Base-by-base conservation (phyloP, 306 rosid species). In the Hylodesmum podocarpum region DNA sequence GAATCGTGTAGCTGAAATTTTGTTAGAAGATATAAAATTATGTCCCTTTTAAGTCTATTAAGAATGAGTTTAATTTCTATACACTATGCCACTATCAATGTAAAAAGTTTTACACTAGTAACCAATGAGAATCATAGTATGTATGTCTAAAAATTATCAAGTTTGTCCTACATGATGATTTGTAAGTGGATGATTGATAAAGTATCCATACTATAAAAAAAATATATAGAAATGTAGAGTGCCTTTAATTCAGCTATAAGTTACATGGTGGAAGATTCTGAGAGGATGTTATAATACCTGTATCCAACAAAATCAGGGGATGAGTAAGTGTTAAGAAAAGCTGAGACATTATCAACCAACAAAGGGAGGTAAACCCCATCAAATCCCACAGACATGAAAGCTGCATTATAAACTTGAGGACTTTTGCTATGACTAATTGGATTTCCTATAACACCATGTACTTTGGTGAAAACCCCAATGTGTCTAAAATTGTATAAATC, bases 391-490 rank as follows among this genome's bases (percentile, higher is more conserved):
- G 81, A 79, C 70, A 79, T 87, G 77, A 91, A 91, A 43, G 92
- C 88, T 49, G 86, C 70, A 79, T 91, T 91, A 75, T 82, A 91
- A 28, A 91, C 77, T 86, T 82, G 85, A 46, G 93, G 92, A 43
- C 90, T 86, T 74, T 81, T 89, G 84, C 90, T 84, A 64, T 89
- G 92, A 59, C 87, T 70, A 31, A 86, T 80, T 4, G 96, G 92
- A 40, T 91, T 91, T 87, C 96, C 96, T 8, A 91, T 82, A 63
- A 84, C 88, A 47, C 93, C 96, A 72, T 84, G 86, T 6, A 91
- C 87, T 87, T 89, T 87, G 64, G 96, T 89, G 70, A 74, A 87
- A 1, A 83, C 69, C 28, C 89, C 88, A 44, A 91, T 78, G 31
- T 57, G 84, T 82, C 92, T 86, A 69, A 91, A 89, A 74, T 89